Conservation (phyloP, 176 grass and related monocot species). For the Triticum turgidum region DNA sequence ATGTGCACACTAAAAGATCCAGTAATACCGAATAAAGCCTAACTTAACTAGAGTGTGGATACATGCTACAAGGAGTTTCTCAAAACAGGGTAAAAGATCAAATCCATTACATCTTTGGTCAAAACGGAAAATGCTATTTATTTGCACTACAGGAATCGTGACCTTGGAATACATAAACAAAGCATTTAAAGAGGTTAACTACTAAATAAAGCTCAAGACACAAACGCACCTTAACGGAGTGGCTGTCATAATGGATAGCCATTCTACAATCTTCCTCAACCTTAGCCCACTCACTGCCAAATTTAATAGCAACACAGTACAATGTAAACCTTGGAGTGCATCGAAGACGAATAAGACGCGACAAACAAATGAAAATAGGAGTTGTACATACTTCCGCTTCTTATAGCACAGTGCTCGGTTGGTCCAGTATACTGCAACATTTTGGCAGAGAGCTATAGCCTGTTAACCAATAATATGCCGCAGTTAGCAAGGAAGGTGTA, state of each 20-base stretch:
- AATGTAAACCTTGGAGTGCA: slow-evolving; percentile 20
- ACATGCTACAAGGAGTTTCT: background rate
- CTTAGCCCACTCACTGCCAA: slow-evolving; percentile 68
- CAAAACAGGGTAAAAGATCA: background rate
- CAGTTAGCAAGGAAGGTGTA: slow-evolving; percentile 20
- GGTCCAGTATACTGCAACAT: slow-evolving; percentile 71
- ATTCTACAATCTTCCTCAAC: slow-evolving; percentile 81
- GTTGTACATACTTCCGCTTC: slow-evolving; percentile 64
- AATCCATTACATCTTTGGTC: background rate
- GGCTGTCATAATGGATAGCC: slow-evolving; percentile 69
- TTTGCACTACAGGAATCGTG: background rate
- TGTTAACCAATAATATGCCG: slow-evolving; percentile 48
- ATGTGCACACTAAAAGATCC: background rate
- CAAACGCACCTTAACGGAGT: slow-evolving; percentile 68
- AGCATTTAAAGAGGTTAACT: background rate
- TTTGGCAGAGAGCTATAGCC: slow-evolving; percentile 78
- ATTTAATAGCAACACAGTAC: slow-evolving; percentile 18
- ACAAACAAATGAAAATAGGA: slow-evolving; percentile 34
- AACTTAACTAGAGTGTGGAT: background rate
- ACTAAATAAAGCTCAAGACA: slow-evolving; percentile 3
- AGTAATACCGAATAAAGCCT: background rate
- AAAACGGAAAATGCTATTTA: background rate
- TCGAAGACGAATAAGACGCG: background rate
- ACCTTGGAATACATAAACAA: background rate
- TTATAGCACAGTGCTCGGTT: slow-evolving; percentile 87